Conservation (phyloP, 768 basidiomycete species). For the Strobilomyces dryophilus region DNA sequence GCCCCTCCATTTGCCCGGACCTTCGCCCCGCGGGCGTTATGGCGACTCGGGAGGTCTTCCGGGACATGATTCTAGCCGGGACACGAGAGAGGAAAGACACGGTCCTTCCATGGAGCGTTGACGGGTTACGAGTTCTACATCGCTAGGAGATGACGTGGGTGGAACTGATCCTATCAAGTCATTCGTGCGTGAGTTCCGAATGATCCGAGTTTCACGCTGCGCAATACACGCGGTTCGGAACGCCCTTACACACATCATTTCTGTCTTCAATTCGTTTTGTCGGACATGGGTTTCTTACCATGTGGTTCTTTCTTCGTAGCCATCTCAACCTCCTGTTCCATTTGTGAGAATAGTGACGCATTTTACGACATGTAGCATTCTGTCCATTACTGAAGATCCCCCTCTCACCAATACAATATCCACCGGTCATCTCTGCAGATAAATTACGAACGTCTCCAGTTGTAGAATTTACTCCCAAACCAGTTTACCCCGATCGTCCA, state of each 20-base stretch:
- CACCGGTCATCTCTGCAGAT: constrained; percentile 13
- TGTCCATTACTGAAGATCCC: constrained; percentile 12
- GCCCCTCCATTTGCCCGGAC: constrained; percentile 31
- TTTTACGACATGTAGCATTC: constrained; percentile 23
- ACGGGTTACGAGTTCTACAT: constrained; percentile 5
- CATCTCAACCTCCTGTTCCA: constrained; percentile 5
- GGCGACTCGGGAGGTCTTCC: constrained; percentile 31
- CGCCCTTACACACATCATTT: constrained; percentile 5
- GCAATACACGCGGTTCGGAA: constrained; percentile 8
- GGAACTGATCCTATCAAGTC: constrained; percentile 5
- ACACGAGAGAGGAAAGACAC: constrained; percentile 30
- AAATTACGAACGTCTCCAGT: constrained; percentile 13
- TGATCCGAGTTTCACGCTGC: constrained; percentile 13
- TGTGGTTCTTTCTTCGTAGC: constrained; percentile 5
- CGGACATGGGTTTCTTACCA: constrained; percentile 21
- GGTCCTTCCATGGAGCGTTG: constrained; percentile 28
- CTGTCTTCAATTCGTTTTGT: constrained; percentile 2
- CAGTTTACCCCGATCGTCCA: constrained; percentile 53
- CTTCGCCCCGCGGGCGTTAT: constrained; percentile 31
- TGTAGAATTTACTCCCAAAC: constrained; percentile 43
- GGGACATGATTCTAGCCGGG: constrained; percentile 30
- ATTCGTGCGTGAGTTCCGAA: constrained; percentile 9
- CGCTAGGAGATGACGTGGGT: not conserved
- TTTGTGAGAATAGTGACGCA: constrained; percentile 10
- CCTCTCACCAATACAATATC: constrained; percentile 14